phyloP scores from a whole-genome alignment of 1,139 yeast species.

The Yamadazyma membranifaciens region DNA sequence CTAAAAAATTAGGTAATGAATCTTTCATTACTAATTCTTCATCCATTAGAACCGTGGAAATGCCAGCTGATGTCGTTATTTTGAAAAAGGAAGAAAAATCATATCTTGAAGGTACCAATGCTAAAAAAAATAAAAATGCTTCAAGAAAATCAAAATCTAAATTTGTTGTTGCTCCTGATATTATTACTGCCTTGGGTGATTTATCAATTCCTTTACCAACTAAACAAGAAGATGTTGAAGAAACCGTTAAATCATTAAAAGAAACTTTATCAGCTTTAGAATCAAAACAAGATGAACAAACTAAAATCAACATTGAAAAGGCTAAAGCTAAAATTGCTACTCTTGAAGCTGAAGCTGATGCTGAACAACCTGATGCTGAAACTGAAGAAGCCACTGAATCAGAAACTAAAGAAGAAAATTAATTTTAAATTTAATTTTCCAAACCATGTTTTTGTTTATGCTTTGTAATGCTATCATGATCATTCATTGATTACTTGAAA shows the following conservation, averaged over 20 bases:
- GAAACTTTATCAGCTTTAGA: slow-evolving; percentile 69
- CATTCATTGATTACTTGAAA: too few species aligned
- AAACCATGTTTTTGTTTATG: too few species aligned
- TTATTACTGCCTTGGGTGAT: slow-evolving; percentile 75
- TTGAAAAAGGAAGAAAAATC: slow-evolving; percentile 66
- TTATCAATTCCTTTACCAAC: slow-evolving; percentile 81
- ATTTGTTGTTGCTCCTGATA: slow-evolving; percentile 77
- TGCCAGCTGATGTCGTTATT: slow-evolving; percentile 64
- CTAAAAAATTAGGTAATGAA: slow-evolving; percentile 28
- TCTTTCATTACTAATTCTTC: slow-evolving; percentile 26
- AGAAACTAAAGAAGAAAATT: slow-evolving; percentile 1
- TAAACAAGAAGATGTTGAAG: slow-evolving; percentile 68
- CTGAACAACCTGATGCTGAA: slow-evolving; percentile 17
- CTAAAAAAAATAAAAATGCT: slow-evolving; percentile 40
- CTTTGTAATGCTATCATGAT: too few species aligned
- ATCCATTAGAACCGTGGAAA: slow-evolving; percentile 50
- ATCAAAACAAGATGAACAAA: slow-evolving; percentile 78
- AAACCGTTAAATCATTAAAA: slow-evolving; percentile 66
- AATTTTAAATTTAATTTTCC: background rate
- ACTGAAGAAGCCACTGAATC: background rate
- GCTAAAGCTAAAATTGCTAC: slow-evolving; percentile 77
- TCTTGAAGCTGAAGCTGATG: slow-evolving; percentile 42
- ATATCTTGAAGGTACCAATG: slow-evolving; percentile 55
- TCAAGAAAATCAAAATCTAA: slow-evolving; percentile 40
- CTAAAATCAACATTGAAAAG: slow-evolving; percentile 68